Conservation (phyloP, 345 rosid species). For the Melastoma malabathricum region DNA sequence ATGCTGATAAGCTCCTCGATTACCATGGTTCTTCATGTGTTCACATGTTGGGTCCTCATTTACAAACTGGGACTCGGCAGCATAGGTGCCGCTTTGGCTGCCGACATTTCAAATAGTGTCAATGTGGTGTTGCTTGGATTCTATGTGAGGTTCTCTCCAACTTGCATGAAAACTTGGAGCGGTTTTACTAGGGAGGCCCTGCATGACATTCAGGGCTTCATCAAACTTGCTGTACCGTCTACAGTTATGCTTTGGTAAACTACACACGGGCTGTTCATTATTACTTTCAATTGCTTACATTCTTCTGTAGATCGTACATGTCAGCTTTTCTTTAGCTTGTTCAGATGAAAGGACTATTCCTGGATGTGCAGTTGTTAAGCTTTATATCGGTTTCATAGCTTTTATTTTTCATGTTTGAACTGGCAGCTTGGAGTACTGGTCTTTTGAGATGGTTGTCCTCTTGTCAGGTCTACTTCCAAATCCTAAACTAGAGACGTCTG, state of each 20-base stretch:
- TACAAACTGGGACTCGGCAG: constrained; percentile 19
- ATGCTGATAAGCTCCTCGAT: constrained; percentile 26
- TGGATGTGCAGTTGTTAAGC: neutral
- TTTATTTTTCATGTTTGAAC: neutral
- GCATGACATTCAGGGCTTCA: constrained; percentile 22
- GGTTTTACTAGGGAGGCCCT: constrained; percentile 33
- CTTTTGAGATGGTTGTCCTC: constrained; percentile 11
- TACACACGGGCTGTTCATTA: too few relatives aligned
- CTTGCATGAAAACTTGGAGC: constrained; percentile 30
- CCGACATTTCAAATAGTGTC: constrained; percentile 22
- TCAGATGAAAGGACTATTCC: neutral
- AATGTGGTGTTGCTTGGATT: constrained; percentile 26
- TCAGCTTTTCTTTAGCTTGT: too few relatives aligned
- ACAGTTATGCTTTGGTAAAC: constrained; percentile 44
- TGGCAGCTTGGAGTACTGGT: constrained; percentile 14
- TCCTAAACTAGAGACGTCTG: constrained; percentile 10
- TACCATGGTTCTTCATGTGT: constrained; percentile 22
- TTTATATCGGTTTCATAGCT: neutral
- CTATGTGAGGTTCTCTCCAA: constrained; percentile 21
- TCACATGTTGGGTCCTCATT: constrained; percentile 32
- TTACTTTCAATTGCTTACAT: too few relatives aligned
- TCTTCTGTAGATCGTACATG: too few relatives aligned
- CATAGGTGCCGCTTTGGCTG: constrained; percentile 37
- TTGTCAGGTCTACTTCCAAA: constrained; percentile 9
- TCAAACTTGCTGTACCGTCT: constrained; percentile 43